phyloP scores from a whole-genome alignment of 208 protist species.

The Crithidia bombi region DNA sequence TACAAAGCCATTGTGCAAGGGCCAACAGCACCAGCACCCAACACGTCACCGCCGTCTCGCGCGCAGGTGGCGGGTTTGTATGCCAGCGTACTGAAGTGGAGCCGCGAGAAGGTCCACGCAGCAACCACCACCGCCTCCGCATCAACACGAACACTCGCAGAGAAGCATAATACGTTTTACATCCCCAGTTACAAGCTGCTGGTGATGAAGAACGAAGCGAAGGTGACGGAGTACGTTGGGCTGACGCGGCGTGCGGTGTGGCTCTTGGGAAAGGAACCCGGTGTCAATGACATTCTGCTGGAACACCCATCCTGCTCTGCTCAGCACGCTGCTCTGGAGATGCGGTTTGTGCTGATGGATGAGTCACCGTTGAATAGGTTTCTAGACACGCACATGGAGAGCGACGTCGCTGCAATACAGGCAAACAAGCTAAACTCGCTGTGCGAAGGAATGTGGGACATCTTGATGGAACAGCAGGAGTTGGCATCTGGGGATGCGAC shows the following conservation, averaged over 20 bases:
- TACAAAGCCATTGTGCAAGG: not conserved
- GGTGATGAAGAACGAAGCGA: conserved; percentile 56
- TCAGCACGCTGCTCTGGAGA: conserved; percentile 79
- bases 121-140: not conserved
- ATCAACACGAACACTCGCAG: not conserved
- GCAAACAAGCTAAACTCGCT: conserved; percentile 23
- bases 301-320: conserved; percentile 84
- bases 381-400: not conserved
- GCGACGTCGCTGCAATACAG: not conserved
- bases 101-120: not conserved
- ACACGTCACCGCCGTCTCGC: not conserved
- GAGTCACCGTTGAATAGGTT: conserved; percentile 12
- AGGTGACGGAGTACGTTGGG: conserved; percentile 37
- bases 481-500: conserved; percentile 34
- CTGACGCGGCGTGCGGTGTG: conserved; percentile 59
- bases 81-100: conserved; percentile 42
- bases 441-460: conserved; percentile 28
- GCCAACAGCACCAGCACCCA: not conserved
- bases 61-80: conserved; percentile 30
- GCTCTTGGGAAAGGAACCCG: conserved; percentile 67
- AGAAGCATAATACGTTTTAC: conserved; percentile 26
- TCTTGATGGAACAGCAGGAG: conserved; percentile 41
- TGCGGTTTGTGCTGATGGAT: conserved; percentile 56
- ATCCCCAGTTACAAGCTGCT: conserved; percentile 64
- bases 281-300: conserved; percentile 62